Evolutionary conservation across 2,329 filamentous ascomycete genomes (phyloP), one percentile per base, ranked within the genome.

Genomic region (Pyrenochaeta sp.): DNA sequence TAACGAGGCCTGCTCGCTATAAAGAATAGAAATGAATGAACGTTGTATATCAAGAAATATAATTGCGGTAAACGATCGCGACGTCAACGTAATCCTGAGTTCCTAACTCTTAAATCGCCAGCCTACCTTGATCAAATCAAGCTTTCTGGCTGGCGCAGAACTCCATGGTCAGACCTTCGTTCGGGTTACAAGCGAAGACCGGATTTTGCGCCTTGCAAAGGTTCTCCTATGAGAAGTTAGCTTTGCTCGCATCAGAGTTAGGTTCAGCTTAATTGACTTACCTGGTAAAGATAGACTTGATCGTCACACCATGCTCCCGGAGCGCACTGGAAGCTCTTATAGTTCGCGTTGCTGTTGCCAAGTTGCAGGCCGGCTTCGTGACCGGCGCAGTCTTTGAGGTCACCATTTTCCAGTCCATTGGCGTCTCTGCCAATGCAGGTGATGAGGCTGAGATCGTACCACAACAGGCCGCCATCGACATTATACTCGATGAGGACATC

Each of bases 381-480:
- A 2, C 58, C 55, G 0, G 43, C 42, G 34, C 57, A 60, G 4
- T 18, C 35, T 9, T 37, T 52, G 1, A 39, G 39, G 15, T 57
- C 49, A 2, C 31, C 27, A 10, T 46, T 57, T 2, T 34, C 21
- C 6, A 43, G 17, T 3, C 48, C 51, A 6, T 48, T 29, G n/a
- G n/a, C 6, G 41, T 32, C 6, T 13, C 41, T 24, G n/a, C 41
- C 44, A 0, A 57, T 28, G 14, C 58, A 59, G 19, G 43, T 35
- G 20, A 61, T 55, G 7, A 61, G 37, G 18, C 57, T 60, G 27
- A 58, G 40, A 31, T 60, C 44, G 38, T 58, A 60, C 41, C 38
- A 56, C 7, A 54, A 13, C 11, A 29, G 38, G 3, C 41, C 41
- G 8, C 15, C 26, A 7, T 29, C 42, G 20, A 48, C 38, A 6